Base-by-base conservation (phyloP, 176 grass and related monocot genomes). In the Eremochloa ophiuroides region DNA sequence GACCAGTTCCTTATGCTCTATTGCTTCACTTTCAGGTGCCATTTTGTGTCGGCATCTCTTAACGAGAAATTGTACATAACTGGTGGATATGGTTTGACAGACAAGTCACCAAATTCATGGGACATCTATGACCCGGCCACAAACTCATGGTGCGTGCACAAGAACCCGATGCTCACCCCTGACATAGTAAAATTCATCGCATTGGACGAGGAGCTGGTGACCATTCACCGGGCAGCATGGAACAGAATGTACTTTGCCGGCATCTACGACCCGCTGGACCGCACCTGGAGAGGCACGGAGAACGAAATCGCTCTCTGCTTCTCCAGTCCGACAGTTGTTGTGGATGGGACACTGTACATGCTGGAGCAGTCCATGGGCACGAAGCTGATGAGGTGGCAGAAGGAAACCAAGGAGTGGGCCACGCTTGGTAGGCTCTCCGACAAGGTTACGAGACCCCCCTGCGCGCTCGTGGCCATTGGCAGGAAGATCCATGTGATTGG, bases 41-140 rank as follows among this genome's bases (percentile, higher is more conserved):
- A 18, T 79, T 94, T 91, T 63, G 87, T 86, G 6, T 84, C 89
- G 0, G 82, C 89, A 29, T 76, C 88, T 83, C 80, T 92, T 28
- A 72, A 85, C 2, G 37, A 87, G 67, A 94, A 92, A 25, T 58
- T 94, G 46, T 97, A 94, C 40, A 53, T 97, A 22, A 81, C 80
- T 9, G 71, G 83, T 33, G 89, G 92, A 7, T 47, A 34, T 25
- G 89, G 89, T 33, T 58, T 90, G 69, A 92, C 85, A 2, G 85
- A 82, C 74, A 69, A 79, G 51, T 82, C 87, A 20, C 92, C 88
- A 2, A 90, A 92, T 82, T 97, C 94, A 7, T 94, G 92, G 94
- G 87, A 94, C 51, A 82, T 97, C 33, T 94, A 92, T 23, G 85
- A 94, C 70, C 58, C 76, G 11, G 79, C 0, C 30, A 90, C 87